phyloP scores from a whole-genome alignment of 768 basidiomycete species.

The Naganishia antarctica region DNA sequence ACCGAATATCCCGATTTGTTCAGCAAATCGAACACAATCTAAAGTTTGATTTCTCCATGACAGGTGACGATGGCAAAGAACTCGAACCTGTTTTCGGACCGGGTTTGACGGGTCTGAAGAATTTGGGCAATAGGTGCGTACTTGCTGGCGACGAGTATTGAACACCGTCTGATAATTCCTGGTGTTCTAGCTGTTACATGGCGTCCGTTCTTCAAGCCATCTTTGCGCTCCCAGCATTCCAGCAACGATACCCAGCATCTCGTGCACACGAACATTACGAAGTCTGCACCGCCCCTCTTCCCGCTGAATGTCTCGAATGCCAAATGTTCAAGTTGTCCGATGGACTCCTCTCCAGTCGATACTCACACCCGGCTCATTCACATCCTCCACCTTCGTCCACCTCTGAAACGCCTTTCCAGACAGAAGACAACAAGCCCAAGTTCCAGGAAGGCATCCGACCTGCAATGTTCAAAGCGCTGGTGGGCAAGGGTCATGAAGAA shows the following conservation, averaged over 20 bases:
- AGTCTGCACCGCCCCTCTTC: slow-evolving; percentile 63
- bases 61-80: slow-evolving; percentile 76
- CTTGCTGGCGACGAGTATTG: not conserved
- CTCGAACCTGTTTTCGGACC: slow-evolving; percentile 83
- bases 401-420: slow-evolving; percentile 8
- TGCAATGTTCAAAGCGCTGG: slow-evolving; percentile 73
- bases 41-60: slow-evolving; percentile 87
- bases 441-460: slow-evolving; percentile 86
- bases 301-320: slow-evolving; percentile 85
- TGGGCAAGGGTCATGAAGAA: slow-evolving; percentile 88
- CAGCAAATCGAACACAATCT: slow-evolving; percentile 97
- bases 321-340: slow-evolving; percentile 90
- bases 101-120: slow-evolving; percentile 79
- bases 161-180: not conserved
- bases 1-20: not conserved
- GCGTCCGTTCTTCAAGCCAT: slow-evolving; percentile 83
- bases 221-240: slow-evolving; percentile 75
- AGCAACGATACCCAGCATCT: slow-evolving; percentile 61
- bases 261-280: slow-evolving; percentile 56
- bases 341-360: slow-evolving; percentile 86
- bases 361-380: slow-evolving; percentile 59
- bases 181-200: slow-evolving; percentile 83
- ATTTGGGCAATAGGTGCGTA: slow-evolving; percentile 79
- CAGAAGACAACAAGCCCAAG: slow-evolving; percentile 38
- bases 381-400: slow-evolving; percentile 35